Conservation (phyloP, 2,329 filamentous ascomycete species). For the Neophaeococcomyces mojaviensis region DNA sequence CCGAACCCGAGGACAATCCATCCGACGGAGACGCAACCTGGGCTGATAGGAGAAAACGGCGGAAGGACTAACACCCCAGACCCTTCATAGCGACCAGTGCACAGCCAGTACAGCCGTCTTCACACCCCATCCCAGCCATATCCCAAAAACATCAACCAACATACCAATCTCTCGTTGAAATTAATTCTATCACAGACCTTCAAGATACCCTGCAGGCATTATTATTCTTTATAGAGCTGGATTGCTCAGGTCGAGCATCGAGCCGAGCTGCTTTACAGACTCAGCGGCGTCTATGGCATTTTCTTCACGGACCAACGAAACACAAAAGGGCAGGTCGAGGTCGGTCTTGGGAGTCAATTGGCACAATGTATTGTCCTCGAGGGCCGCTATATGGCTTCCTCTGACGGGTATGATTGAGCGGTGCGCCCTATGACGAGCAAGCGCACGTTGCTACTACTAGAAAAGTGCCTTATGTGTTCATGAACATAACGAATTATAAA, state of each 20-base stretch:
- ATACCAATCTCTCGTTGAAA: no score
- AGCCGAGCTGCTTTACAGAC: no score
- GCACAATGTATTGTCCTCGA: no score
- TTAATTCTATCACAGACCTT: background rate
- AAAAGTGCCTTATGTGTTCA: conserved; percentile 1
- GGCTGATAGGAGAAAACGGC: conserved; percentile 13
- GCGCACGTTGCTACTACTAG: background rate
- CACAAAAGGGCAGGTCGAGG: no score
- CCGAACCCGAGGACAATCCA: conserved; percentile 30
- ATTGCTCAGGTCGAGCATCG: no score
- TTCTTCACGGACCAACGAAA: no score
- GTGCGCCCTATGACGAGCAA: background rate
- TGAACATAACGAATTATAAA: conserved; percentile 6
- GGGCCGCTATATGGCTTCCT: background rate
- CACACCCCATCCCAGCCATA: background rate
- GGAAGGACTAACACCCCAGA: conserved; percentile 5
- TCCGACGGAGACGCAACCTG: conserved; percentile 26
- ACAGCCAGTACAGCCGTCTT: background rate
- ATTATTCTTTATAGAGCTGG: conserved; percentile 1
- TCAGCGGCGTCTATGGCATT: no score
- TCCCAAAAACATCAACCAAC: no score
- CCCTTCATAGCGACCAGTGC: background rate
- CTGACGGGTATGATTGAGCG: background rate
- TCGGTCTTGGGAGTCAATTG: no score
- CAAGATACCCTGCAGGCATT: conserved; percentile 1